Evolutionary conservation across 257 asterid species (phyloP).

Genomic region (Plantago major): DNA sequence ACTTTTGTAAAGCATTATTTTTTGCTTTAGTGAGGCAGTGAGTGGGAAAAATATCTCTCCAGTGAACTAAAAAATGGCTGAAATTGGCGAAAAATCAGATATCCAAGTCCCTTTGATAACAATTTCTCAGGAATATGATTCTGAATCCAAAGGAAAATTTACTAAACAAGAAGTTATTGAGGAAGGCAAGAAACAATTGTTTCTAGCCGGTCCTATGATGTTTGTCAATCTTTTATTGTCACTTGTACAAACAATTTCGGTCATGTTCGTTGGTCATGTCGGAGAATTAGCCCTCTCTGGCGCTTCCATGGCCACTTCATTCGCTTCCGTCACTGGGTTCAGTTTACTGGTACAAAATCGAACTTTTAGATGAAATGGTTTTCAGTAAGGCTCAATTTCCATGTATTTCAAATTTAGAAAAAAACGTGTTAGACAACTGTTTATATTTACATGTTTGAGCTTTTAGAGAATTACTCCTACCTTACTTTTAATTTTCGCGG

Average conservation of each 20-base stretch:
- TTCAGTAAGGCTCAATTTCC: too few relatives aligned
- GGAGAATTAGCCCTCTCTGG: slow-evolving; percentile 36
- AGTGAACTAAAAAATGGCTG: too few relatives aligned
- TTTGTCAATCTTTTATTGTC: slow-evolving; percentile 22
- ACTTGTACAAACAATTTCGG: slow-evolving; percentile 25
- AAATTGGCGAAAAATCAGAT: too few relatives aligned
- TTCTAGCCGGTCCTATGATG: slow-evolving; percentile 26
- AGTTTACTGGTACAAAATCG: slow-evolving; percentile 24
- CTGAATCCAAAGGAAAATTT: background rate
- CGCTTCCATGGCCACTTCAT: slow-evolving; percentile 39
- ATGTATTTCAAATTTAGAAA: too few relatives aligned
- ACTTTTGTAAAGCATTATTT: too few relatives aligned
- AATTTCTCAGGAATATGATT: too few relatives aligned
- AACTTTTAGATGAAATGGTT: background rate
- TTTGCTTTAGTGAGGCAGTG: too few relatives aligned
- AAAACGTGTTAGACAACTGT: too few relatives aligned
- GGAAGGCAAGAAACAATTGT: slow-evolving; percentile 24
- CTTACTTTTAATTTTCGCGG: background rate
- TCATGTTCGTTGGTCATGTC: slow-evolving; percentile 39
- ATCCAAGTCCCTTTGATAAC: too few relatives aligned
- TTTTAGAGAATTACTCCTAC: too few relatives aligned
- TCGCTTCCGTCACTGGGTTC: slow-evolving; percentile 32
- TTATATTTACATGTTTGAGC: too few relatives aligned
- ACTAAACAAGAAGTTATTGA: slow-evolving; percentile 7
- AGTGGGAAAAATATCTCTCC: too few relatives aligned